Base-by-base conservation (phyloP, 1,284 basidiomycete species). In the Heterobasidion parviporum region DNA sequence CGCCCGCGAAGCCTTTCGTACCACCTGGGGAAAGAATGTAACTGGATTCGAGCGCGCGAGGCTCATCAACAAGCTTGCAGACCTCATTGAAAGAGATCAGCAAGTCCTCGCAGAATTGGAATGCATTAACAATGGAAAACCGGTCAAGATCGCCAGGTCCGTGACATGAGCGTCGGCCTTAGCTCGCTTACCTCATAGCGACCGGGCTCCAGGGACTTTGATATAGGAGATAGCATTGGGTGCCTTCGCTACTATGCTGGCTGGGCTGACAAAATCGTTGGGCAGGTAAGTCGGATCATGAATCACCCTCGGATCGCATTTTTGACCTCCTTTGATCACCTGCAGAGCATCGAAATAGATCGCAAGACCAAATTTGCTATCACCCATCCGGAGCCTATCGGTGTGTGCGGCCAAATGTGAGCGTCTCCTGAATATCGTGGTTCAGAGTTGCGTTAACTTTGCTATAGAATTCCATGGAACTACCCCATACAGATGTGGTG, bases 401-500 rank as follows among this genome's bases (percentile, higher is more conserved):
- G 94, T 50, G 94, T 97, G 46, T 94, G 89, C 64, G 92, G 89
- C 8, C 90, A 93, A 67, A 94, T 94, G 88, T 90, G 66, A 62
- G 80, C 71, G 41, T 14, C 46, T 16, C 36, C 41, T 47, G 54
- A 52, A 16, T n/a, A 5, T 48, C 41, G 18, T 15, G 53, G 36
- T 41, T 16, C 33, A 50, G 6, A 26, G 26, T 26, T 26, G 26
- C 26, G 5, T 26, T 26, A 26, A 26, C 26, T 26, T 26, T 26
- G 26, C 26, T 4, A 26, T 64, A 92, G 89, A 63, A 92, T 93
- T 61, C 90, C 90, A 10, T 92, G 89, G 89, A 94, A 95, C 73
- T 95, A 94, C 69, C 94, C 92, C 14, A 88, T 96, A 68, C 82
- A 82, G 63, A 94, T 95, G 92, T 92, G 90, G 86, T 85, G 69